Evolutionary conservation across 768 basidiomycete species (phyloP).

Genomic region (Auricularia heimuer): DNA sequence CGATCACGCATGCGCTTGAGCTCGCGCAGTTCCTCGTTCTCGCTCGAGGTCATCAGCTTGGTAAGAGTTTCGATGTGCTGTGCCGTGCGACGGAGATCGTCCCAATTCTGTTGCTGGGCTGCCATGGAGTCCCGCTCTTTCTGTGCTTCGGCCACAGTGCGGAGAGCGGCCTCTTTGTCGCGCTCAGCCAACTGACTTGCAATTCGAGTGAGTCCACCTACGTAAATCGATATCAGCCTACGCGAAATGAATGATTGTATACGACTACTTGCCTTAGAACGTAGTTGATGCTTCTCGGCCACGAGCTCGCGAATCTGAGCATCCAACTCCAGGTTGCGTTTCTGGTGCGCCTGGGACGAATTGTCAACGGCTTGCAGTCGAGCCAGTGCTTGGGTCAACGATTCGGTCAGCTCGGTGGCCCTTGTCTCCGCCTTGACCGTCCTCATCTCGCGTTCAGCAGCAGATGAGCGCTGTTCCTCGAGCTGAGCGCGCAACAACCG

Average conservation of each 20-base stretch:
- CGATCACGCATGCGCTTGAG: conserved; percentile 54
- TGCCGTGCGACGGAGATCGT: conserved; percentile 56
- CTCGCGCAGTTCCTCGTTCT: conserved; percentile 65
- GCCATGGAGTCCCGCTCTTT: conserved; percentile 49
- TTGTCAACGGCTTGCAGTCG: conserved; percentile 68
- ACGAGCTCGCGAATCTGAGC: conserved; percentile 42
- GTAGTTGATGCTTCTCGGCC: conserved; percentile 47
- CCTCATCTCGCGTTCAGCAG: conserved; percentile 36
- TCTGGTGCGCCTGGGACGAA: conserved; percentile 46
- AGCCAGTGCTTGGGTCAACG: conserved; percentile 60
- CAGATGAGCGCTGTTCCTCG: conserved; percentile 41
- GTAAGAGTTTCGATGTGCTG: conserved; percentile 67
- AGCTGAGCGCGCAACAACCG: conserved; percentile 47
- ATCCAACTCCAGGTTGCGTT: conserved; percentile 55
- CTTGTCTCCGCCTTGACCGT: conserved; percentile 35
- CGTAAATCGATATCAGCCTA: not conserved
- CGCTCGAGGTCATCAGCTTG: conserved; percentile 47
- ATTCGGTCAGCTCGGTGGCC: conserved; percentile 59
- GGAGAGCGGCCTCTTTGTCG: conserved; percentile 50
- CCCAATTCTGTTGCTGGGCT: conserved; percentile 67
- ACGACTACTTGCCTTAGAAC: conserved; percentile 42
- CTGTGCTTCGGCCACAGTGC: conserved; percentile 43
- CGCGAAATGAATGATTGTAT: not conserved
- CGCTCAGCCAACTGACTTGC: conserved; percentile 43
- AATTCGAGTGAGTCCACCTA: conserved; percentile 56